phyloP scores from a whole-genome alignment of 2,329 filamentous ascomycete species.

The Thielaviopsis musarum region DNA sequence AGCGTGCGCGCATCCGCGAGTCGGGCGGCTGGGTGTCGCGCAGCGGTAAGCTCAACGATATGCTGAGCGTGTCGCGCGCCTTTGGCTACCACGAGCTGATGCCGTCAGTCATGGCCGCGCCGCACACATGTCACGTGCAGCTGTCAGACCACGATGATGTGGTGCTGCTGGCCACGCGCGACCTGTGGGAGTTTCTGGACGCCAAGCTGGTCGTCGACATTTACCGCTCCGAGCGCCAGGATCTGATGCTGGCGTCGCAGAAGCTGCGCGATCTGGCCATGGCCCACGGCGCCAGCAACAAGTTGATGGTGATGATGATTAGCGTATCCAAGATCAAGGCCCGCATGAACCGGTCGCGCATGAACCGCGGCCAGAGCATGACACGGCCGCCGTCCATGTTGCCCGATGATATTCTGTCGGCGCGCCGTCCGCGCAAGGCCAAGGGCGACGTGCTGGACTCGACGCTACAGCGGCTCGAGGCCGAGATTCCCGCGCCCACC shows the following conservation, averaged over 20 bases:
- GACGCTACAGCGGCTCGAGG: conserved; percentile 68
- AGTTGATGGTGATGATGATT: conserved; percentile 99
- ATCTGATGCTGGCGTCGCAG: conserved; percentile 89
- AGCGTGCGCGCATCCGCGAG: conserved; percentile 79
- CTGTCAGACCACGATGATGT: conserved; percentile 85
- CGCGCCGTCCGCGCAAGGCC: conserved; percentile 46
- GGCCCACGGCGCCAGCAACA: conserved; percentile 81
- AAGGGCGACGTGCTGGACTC: conserved; percentile 63
- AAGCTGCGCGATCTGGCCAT: conserved; percentile 91
- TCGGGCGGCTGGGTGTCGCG: conserved; percentile 92
- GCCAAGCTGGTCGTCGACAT: conserved; percentile 86
- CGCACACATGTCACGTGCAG: conserved; percentile 61
- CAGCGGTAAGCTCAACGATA: conserved; percentile 83
- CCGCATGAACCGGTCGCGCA: conserved; percentile 54
- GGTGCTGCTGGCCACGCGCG: conserved; percentile 75
- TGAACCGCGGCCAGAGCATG: conserved; percentile 65
- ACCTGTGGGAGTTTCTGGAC: conserved; percentile 89
- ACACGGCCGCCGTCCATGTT: conserved; percentile 59
- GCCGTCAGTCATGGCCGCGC: conserved; percentile 82
- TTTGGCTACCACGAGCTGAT: conserved; percentile 92
- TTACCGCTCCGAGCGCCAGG: conserved; percentile 66
- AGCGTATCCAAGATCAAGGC: conserved; percentile 83
- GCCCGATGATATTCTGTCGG: conserved; percentile 47
- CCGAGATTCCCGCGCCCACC: conserved; percentile 78
- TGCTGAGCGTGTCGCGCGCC: conserved; percentile 77